phyloP scores from a whole-genome alignment of 306 rosid species.

The Elaeagnus macrophylla region DNA sequence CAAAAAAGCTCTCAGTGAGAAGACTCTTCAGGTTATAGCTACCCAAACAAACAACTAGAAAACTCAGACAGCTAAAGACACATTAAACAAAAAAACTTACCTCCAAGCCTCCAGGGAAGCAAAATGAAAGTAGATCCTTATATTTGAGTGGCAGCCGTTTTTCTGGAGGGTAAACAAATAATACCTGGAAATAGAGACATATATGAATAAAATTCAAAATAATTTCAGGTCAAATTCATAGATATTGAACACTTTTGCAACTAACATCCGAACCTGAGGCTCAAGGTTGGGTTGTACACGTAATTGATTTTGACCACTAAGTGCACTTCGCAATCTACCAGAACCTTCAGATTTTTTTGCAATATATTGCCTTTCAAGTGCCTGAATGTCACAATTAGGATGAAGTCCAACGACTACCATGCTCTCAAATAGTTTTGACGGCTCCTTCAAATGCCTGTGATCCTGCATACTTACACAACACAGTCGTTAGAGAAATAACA shows the following conservation, averaged over 20 bases:
- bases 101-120: constrained; percentile 93
- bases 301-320: constrained; percentile 53
- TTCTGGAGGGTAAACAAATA: constrained; percentile 89
- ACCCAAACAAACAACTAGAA: not conserved
- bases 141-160: constrained; percentile 66
- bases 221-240: constrained; percentile 3
- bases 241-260: constrained; percentile 1
- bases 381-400: constrained; percentile 80
- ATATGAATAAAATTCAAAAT: not conserved
- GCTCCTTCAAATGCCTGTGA: constrained; percentile 79
- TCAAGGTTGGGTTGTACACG: constrained; percentile 78
- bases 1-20: too few relatives aligned
- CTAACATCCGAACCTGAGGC: constrained; percentile 62
- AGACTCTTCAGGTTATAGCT: too few relatives aligned
- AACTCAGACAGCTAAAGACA: not conserved
- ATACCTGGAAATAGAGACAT: constrained; percentile 39
- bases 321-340: constrained; percentile 55
- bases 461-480: constrained; percentile 54
- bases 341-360: constrained; percentile 57
- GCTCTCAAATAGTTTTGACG: constrained; percentile 82
- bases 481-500: constrained; percentile 15
- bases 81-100: constrained; percentile 36
- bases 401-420: constrained; percentile 90
- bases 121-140: constrained; percentile 89
- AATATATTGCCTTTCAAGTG: constrained; percentile 61